A percentile compares a stretch with the other conserved stretches of the same genome.
phyloP scores from a whole-genome alignment of 2,329 filamentous ascomycete species.

The Colletotrichum plurivorum region DNA sequence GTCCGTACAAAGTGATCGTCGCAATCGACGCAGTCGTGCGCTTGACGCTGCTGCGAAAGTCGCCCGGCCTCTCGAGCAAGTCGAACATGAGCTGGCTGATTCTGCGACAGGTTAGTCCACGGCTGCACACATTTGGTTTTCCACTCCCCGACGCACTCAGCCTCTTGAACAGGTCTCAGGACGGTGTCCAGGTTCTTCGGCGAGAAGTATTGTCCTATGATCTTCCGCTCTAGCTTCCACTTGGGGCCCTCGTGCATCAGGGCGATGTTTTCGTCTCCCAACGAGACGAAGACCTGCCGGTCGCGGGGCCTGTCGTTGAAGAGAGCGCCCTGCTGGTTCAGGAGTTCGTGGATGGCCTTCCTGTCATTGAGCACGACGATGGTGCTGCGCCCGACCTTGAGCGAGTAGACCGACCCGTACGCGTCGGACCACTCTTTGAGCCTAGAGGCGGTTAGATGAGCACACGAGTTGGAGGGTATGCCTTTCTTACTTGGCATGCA shows the following conservation, averaged over 20 bases:
- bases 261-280: slow-evolving; percentile 11
- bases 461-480: background rate
- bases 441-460: slow-evolving; percentile 42
- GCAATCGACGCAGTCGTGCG: slow-evolving; percentile 27
- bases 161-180: slow-evolving; percentile 59
- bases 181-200: slow-evolving; percentile 59
- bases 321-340: slow-evolving; percentile 60
- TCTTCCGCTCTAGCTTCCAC: slow-evolving; percentile 62
- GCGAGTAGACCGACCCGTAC: slow-evolving; percentile 58
- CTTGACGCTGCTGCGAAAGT: slow-evolving; percentile 10
- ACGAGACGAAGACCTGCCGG: background rate
- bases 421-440: slow-evolving; percentile 59
- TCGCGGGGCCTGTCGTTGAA: slow-evolving; percentile 57
- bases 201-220: slow-evolving; percentile 61
- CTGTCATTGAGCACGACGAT: slow-evolving; percentile 58
- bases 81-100: slow-evolving; percentile 18
- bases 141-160: slow-evolving; percentile 53
- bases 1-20: slow-evolving; percentile 14
- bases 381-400: slow-evolving; percentile 58
- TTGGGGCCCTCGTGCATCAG: slow-evolving; percentile 60
- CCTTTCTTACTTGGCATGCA: slow-evolving; percentile 28
- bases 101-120: slow-evolving; percentile 15
- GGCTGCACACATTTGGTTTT: background rate
- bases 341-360: slow-evolving; percentile 55
- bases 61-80: slow-evolving; percentile 17